phyloP scores from a whole-genome alignment of 805 yeast species.

The Candida namnaoensis region DNA sequence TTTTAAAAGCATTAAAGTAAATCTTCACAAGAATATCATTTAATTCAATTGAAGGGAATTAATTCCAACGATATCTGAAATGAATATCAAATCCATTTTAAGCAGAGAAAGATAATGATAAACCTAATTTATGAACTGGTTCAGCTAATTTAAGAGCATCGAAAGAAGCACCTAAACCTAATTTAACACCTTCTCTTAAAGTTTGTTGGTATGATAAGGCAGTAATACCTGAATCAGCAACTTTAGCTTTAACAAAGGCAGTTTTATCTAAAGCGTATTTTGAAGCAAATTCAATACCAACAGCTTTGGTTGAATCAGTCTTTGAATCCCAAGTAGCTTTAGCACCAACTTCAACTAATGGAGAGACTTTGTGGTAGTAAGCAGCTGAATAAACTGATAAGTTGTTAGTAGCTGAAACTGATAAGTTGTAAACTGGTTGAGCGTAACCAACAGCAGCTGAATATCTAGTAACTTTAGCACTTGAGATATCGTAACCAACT shows the following conservation, averaged over 20 bases:
- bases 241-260: slow-evolving; percentile 92
- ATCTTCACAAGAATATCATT: background rate
- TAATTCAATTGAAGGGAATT: too few species aligned
- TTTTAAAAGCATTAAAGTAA: too few species aligned
- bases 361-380: slow-evolving; percentile 92
- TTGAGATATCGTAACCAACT: slow-evolving; percentile 90
- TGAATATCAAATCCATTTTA: slow-evolving; percentile 25
- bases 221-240: slow-evolving; percentile 92
- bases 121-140: slow-evolving; percentile 97
- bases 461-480: slow-evolving; percentile 90
- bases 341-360: slow-evolving; percentile 93
- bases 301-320: slow-evolving; percentile 59
- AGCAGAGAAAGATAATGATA: slow-evolving; percentile 89
- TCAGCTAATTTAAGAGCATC: slow-evolving; percentile 93
- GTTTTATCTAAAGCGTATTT: slow-evolving; percentile 84
- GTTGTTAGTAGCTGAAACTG: slow-evolving; percentile 79
- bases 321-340: slow-evolving; percentile 92
- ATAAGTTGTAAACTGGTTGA: slow-evolving; percentile 72
- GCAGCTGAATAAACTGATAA: slow-evolving; percentile 88
- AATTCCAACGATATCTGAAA: background rate
- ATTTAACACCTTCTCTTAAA: slow-evolving; percentile 91
- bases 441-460: slow-evolving; percentile 91
- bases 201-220: slow-evolving; percentile 91
- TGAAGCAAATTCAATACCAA: slow-evolving; percentile 91
- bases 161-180: slow-evolving; percentile 95